Conservation (phyloP, 768 basidiomycete species). For the Amanita exitialis region DNA sequence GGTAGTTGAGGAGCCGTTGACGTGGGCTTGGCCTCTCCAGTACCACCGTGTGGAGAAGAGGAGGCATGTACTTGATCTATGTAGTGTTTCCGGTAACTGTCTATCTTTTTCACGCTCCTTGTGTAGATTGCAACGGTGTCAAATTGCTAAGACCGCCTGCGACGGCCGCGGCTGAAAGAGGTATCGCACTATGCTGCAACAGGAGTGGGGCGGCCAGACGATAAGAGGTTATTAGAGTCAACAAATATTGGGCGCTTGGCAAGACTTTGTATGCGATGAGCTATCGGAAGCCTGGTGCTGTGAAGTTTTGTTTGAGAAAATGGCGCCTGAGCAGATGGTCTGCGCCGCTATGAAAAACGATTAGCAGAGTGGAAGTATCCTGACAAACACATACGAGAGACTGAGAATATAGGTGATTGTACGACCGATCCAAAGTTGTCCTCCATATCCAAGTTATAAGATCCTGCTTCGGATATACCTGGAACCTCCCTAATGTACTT, state of each 20-base stretch:
- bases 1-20: background rate
- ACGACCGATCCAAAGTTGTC: constrained; percentile 3
- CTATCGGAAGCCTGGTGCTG: background rate
- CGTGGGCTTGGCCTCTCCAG: background rate
- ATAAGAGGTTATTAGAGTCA: constrained; percentile 1
- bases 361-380: background rate
- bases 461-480: background rate
- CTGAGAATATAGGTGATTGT: constrained; percentile 1
- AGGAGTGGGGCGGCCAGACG: background rate
- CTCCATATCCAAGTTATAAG: background rate
- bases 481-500: background rate
- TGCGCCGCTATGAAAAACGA: background rate
- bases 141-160: constrained; percentile 3
- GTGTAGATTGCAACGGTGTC: background rate
- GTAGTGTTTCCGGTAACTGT: background rate
- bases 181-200: constrained; percentile 5
- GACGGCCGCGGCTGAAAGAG: constrained; percentile 1
- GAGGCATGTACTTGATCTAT: background rate
- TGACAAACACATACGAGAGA: background rate
- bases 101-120: background rate
- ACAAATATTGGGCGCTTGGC: background rate
- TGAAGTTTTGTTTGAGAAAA: background rate
- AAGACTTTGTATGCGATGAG: background rate
- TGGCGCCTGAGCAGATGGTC: background rate
- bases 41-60: background rate